phyloP scores from a whole-genome alignment of 2,329 filamentous ascomycete genomes.

The Penicillium sp. region DNA sequence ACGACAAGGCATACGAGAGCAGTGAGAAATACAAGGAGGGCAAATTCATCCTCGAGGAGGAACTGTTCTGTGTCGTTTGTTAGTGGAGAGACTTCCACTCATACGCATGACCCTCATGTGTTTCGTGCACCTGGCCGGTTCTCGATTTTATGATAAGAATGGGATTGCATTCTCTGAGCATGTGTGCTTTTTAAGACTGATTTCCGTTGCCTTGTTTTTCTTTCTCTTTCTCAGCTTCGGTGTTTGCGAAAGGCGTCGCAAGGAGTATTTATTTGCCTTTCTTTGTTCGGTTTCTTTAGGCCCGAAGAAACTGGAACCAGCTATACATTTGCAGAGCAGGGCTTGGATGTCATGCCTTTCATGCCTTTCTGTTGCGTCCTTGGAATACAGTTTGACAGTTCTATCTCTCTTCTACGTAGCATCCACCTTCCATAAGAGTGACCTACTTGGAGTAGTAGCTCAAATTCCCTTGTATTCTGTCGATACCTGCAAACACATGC shows the following conservation, averaged over 20 bases:
- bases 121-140: background rate
- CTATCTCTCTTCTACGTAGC: background rate
- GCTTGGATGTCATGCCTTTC: background rate
- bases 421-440: background rate
- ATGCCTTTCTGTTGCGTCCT: background rate
- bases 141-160: background rate
- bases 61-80: slow-evolving; percentile 77
- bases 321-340: background rate
- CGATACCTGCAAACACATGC: background rate
- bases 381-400: background rate
- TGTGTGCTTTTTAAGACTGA: slow-evolving; percentile 9
- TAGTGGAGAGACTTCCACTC: slow-evolving; percentile 27
- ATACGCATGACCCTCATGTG: background rate
- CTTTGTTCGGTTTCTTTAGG: background rate
- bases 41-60: slow-evolving; percentile 93
- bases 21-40: slow-evolving; percentile 98
- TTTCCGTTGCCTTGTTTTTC: background rate
- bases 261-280: slow-evolving; percentile 7
- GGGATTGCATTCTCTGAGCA: slow-evolving; percentile 3
- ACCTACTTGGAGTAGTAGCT: background rate
- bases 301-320: background rate
- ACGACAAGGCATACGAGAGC: slow-evolving; percentile 91
- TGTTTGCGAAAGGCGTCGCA: slow-evolving; percentile 18
- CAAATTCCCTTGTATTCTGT: background rate
- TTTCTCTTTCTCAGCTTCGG: slow-evolving; percentile 10